Base-by-base conservation (phyloP, 2,329 filamentous ascomycete species). In the Neofusicoccum umdonicola region DNA sequence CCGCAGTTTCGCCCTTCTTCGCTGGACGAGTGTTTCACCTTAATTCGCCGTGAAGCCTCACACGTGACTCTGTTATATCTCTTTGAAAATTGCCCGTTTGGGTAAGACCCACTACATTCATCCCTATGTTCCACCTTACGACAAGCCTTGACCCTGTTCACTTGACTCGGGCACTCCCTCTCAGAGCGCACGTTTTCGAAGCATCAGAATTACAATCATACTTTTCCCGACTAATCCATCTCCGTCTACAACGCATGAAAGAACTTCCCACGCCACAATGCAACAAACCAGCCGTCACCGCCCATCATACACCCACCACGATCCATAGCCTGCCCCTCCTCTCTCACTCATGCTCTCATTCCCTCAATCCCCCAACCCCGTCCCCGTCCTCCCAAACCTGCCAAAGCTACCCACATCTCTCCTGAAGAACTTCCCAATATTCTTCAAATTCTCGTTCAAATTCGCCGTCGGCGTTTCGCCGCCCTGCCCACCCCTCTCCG, bases 371-470 rank as follows among this genome's bases (percentile, higher is more conserved):
- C 56, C 39, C 61, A 54, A 31, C 17, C 50, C 48, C 27, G 61
- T 56, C 31, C 51, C 61, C 12, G 61, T 73, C 60, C 74, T 68
- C 9, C 75, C 75, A 69, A 77, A 78, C 6, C 75, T 73, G 54
- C 73, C 72, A 52, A 77, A 77, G 0, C 70, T 71, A 0, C 91
- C 90, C 68, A 94, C 88, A 80, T 97, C 94, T 68, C 94, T 83
- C 67, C 90, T 88, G 81, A 98, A 98, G 80, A 98, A 97, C 79
- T 96, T 97, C 27, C 94, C 94, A 78, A 99, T 91, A 76, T 92
- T 97, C 80, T 92, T 93, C 78, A 98, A 76, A 77, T 97, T 97
- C 78, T 96, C 93, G 74, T 97, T 96, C 68, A 97, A 86, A 61
- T 90, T 92, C 7, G 86, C 87, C 71, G 89, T 87, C 63, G 27